Conservation (phyloP, 2,329 filamentous ascomycete genomes). For the Xylariales sp. region DNA sequence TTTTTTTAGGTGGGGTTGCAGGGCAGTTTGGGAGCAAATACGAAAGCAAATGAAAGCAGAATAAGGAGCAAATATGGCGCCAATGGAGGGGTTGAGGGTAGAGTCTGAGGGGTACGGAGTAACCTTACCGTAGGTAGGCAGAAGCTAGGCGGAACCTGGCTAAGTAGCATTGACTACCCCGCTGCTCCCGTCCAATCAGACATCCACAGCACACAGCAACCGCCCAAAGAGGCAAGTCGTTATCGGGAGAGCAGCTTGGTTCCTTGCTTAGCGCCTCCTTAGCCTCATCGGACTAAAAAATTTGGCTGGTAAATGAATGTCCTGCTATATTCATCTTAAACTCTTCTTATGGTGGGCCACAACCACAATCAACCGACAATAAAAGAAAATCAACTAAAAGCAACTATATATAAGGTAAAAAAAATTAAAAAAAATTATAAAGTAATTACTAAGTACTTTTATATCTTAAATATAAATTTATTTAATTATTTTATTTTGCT, state of each 20-base stretch:
- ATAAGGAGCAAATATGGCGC: not conserved
- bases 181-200: conserved; percentile 30
- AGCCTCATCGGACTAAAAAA: not conserved
- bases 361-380: no score
- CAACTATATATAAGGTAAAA: no score
- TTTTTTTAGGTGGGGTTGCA: conserved; percentile 7
- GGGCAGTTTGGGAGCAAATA: not conserved
- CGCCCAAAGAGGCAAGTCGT: conserved; percentile 34
- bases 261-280: not conserved
- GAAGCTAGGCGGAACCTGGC: not conserved
- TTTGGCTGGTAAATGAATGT: no score
- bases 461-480: no score
- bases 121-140: not conserved
- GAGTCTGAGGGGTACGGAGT: no score
- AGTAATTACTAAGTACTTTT: no score
- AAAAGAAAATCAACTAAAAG: no score
- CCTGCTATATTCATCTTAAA: no score
- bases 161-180: conserved; percentile 19
- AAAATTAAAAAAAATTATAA: no score
- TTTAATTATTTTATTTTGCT: no score
- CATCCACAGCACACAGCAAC: not conserved
- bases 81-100: no score
- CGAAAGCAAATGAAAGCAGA: not conserved
- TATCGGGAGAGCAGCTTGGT: conserved; percentile 4
- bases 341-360: no score